Evolutionary conservation across 75 land plant species (phyloP).

Genomic region (Selaginella tamariscina): DNA sequence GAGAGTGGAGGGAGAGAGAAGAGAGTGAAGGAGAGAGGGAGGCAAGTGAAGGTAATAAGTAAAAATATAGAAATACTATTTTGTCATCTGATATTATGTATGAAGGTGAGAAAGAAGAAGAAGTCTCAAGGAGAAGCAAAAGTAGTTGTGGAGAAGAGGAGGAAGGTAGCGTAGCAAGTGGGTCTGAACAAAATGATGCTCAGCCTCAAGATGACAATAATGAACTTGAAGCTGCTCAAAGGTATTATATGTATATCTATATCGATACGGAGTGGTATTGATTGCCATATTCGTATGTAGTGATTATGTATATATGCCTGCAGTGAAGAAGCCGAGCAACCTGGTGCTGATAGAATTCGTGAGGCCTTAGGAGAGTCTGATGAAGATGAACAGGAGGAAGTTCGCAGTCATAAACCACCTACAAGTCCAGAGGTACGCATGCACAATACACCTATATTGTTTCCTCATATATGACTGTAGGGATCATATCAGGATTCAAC

Average conservation of each 20-base stretch:
- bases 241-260: not conserved
- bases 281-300: not conserved
- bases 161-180: conserved; percentile 50
- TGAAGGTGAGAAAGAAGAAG: conserved; percentile 33
- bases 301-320: too few species aligned
- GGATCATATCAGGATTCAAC: too few species aligned
- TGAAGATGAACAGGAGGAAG: conserved; percentile 55
- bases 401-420: not conserved
- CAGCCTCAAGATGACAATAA: conserved; percentile 22
- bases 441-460: not conserved
- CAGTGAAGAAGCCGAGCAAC: conserved; percentile 30
- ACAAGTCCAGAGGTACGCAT: not conserved
- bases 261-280: not conserved
- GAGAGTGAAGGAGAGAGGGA: conserved; percentile 22
- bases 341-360: conserved; percentile 42
- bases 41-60: conserved; percentile 24
- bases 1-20: conserved; percentile 31
- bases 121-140: conserved; percentile 34
- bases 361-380: conserved; percentile 98
- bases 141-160: conserved; percentile 62
- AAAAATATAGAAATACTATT: too few species aligned
- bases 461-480: not conserved
- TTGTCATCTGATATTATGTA: too few species aligned
- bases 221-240: conserved; percentile 22
- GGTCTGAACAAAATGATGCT: conserved; percentile 54